Evolutionary conservation across 179 eudicot species (phyloP).

Genomic region (Vitellaria paradoxa): DNA sequence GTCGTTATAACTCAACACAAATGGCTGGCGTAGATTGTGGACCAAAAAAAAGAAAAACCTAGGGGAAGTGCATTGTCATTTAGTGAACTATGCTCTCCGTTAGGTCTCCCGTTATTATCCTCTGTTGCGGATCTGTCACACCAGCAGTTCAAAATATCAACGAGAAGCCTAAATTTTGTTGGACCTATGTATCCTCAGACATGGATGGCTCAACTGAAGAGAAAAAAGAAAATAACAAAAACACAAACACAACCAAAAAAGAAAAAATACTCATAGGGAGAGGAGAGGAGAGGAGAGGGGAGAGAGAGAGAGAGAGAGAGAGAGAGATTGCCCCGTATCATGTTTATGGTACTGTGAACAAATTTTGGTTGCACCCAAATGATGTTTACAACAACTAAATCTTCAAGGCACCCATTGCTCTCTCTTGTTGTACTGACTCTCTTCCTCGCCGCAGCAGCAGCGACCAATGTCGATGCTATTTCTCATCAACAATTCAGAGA

Average conservation of each 20-base stretch:
- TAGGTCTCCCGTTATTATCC: background rate
- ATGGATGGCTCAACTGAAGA: too few relatives aligned
- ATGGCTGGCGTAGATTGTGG: slow-evolving; percentile 16
- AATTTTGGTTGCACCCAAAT: background rate
- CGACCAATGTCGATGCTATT: background rate
- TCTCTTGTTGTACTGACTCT: slow-evolving; percentile 5
- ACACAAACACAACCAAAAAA: too few relatives aligned
- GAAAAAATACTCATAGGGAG: too few relatives aligned
- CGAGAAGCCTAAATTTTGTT: too few relatives aligned
- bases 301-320: background rate
- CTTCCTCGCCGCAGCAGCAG: background rate
- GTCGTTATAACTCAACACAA: background rate
- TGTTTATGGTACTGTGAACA: too few relatives aligned
- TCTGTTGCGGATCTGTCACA: too few relatives aligned
- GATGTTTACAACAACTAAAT: background rate
- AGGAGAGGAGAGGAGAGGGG: background rate
- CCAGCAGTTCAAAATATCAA: too few relatives aligned
- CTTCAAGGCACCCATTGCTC: slow-evolving; percentile 3
- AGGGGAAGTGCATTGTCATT: background rate
- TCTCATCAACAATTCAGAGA: slow-evolving; percentile 36
- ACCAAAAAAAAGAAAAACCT: background rate
- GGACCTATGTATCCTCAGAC: too few relatives aligned
- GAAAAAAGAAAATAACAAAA: too few relatives aligned
- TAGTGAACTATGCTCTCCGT: background rate
- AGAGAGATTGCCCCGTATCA: too few relatives aligned